Evolutionary conservation across 2,329 filamentous ascomycete genomes (phyloP), one percentile per base, ranked within the genome.

Genomic region (Verticillium klebahnii): DNA sequence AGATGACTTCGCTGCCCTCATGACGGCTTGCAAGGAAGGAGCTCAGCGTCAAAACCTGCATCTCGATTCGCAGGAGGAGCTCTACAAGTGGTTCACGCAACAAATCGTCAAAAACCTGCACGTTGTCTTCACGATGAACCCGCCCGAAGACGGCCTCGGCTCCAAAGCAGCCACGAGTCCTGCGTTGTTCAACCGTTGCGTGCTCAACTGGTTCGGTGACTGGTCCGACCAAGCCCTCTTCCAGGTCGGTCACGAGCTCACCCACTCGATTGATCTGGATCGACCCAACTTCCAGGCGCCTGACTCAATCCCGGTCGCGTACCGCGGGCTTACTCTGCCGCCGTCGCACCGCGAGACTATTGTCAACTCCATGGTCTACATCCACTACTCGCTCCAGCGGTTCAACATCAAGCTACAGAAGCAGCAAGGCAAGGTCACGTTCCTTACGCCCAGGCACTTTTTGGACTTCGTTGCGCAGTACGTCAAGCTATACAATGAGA

Each of bases 11-110:
- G 93, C 95, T 17, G 91, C 95, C n/a, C 81, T 99, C 66, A 98
- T 99, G 95, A 99, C 96, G 31, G 93, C 93, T 61, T 99, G 96
- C 81, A 98, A 97, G 75, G 95, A 99, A 79, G 96, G 95, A 63
- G 94, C 95, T 23, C 95, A 99, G 75, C 89, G 93, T 65, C 95
- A 99, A 79, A 95, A 95, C 57, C 83, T 98, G 62, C 87, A 98
- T 63, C 85, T 99, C 1, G 95, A 99, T 77, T 98, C 95, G 1
- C 93, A 97, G 68, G 96, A 99, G 78, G 95, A 99, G 76, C 82
- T 99, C n/a, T 99, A 99, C 84, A 98, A 98, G 79, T 99, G 95
- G 95, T 99, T 99, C 79, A 99, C 96, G 0, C 92, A 96, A 70
- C 95, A 99, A 75, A 98, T 99, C 70, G 91, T 99, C 74, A 97